Evolutionary conservation across 2,329 filamentous ascomycete species (phyloP).

Genomic region (Pseudogymnoascus sp.): DNA sequence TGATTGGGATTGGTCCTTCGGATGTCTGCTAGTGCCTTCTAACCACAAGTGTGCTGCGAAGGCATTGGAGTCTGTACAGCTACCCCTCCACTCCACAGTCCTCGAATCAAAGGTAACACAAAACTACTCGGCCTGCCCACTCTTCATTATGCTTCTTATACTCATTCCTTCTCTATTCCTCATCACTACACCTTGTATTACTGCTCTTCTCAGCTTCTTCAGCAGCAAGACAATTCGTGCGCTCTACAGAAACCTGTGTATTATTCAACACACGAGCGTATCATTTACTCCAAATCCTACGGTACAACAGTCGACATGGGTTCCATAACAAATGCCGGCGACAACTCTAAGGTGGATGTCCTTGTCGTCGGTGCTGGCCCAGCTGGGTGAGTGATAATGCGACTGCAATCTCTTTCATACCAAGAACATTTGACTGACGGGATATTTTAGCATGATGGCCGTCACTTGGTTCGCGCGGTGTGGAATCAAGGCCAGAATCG

Average conservation of each 20-base stretch:
- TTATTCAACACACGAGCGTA: neutral
- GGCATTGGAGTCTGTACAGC: neutral
- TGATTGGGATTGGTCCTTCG: neutral
- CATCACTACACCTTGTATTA: neutral
- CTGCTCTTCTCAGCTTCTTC: neutral
- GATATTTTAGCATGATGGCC: slow-evolving; percentile 34
- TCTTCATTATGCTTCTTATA: neutral
- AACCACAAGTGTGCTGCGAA: neutral
- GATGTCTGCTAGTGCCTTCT: neutral
- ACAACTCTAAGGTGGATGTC: slow-evolving; percentile 35
- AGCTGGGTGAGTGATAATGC: slow-evolving; percentile 26
- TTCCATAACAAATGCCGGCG: neutral
- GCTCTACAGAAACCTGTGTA: neutral
- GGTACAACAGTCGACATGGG: neutral
- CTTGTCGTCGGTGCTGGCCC: slow-evolving; percentile 45
- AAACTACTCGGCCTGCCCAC: neutral
- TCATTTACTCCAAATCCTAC: neutral
- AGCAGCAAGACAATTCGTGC: neutral
- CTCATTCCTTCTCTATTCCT: neutral
- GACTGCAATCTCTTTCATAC: neutral
- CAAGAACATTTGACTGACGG: neutral
- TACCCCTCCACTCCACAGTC: neutral
- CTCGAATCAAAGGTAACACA: neutral
- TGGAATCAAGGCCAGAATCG: slow-evolving; percentile 41
- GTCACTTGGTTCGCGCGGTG: slow-evolving; percentile 43